Base-by-base conservation (phyloP, 495 filamentous ascomycete species). In the Penicillium subrubescens region DNA sequence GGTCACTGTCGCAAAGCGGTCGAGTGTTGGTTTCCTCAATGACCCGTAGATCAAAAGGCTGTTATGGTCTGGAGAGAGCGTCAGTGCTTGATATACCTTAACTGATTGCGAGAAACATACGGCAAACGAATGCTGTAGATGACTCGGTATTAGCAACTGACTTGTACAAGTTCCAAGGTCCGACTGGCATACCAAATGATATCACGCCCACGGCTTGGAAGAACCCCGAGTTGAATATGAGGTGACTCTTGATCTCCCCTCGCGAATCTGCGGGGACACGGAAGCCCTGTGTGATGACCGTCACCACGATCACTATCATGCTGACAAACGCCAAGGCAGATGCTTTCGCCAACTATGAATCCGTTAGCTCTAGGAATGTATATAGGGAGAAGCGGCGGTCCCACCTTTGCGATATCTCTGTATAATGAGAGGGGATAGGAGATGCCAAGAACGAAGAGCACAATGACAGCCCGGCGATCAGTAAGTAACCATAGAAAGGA, bases 151-250 rank as follows among this genome's bases (percentile, higher is more conserved):
- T 74, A 86, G 77, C 69, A 58, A 21, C n/a, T 43, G 11, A 57
- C 23, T 17, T 3, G 17, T 7, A 17, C 48, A 34, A 21, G 10
- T 37, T 31, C 12, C 25, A 15, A 17, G 46, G 46, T 5, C n/a
- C 29, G 29, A 31, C 3, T 23, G 43, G 11, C 86, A 50, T 83
- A 94, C 91, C 92, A 80, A 99, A 99, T 4, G 94, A 97, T 67
- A 99, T 99, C 43, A 98, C 94, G 23, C 96, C 95, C 66, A 98
- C 90, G 17, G 95, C 94, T 75, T 97, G 93, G 68, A 97, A 96
- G 52, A 99, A 88, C 33, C 94, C 96, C 59, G 84, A 82, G 69
- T 94, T 93, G 67, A 97, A 80, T 4, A 89, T 83, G 52, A 97
- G 74, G 14, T 86, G 80, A 51, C 76, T 85, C 59, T 82, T 85